These are phyloP conservation scores for Podila epicladia DNA, from an alignment of 192 early-diverging fungal species.

Conservation along the genomic window DNA sequence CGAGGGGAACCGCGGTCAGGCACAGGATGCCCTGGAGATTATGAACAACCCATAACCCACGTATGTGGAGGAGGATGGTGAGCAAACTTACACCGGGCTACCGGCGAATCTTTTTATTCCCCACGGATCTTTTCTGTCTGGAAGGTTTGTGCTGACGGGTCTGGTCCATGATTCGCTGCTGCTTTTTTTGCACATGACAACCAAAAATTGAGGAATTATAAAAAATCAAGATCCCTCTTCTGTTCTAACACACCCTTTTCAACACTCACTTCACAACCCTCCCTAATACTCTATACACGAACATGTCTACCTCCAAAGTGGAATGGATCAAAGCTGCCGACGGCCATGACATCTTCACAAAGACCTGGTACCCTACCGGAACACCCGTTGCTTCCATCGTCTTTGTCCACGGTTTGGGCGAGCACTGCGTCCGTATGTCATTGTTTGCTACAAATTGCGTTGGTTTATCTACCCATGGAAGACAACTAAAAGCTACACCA, in stretches of 20 bases:
- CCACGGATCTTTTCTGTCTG: too few relatives aligned
- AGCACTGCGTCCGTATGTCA: slow-evolving; percentile 55
- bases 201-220: too few relatives aligned
- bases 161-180: too few relatives aligned
- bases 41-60: too few relatives aligned
- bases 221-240: not conserved
- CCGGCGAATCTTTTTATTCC: too few relatives aligned
- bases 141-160: too few relatives aligned
- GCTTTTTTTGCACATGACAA: too few relatives aligned
- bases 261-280: not conserved
- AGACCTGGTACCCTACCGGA: slow-evolving; percentile 54
- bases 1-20: too few relatives aligned
- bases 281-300: slow-evolving; percentile 1
- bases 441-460: not conserved
- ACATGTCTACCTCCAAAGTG: slow-evolving; percentile 32
- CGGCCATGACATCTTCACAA: slow-evolving; percentile 58
- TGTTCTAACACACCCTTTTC: not conserved
- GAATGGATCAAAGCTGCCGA: slow-evolving; percentile 58
- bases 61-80: too few relatives aligned
- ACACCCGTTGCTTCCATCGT: slow-evolving; percentile 50
- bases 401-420: slow-evolving; percentile 63
- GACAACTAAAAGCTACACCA: too few relatives aligned
- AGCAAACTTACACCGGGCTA: too few relatives aligned
- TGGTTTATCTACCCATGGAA: not conserved
- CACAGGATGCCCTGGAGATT: too few relatives aligned